Percentiles rank a stretch among this genome's conserved stretches.
phyloP scores from a whole-genome alignment of 495 filamentous ascomycete species.

The Aspergillus egyptiacus region DNA sequence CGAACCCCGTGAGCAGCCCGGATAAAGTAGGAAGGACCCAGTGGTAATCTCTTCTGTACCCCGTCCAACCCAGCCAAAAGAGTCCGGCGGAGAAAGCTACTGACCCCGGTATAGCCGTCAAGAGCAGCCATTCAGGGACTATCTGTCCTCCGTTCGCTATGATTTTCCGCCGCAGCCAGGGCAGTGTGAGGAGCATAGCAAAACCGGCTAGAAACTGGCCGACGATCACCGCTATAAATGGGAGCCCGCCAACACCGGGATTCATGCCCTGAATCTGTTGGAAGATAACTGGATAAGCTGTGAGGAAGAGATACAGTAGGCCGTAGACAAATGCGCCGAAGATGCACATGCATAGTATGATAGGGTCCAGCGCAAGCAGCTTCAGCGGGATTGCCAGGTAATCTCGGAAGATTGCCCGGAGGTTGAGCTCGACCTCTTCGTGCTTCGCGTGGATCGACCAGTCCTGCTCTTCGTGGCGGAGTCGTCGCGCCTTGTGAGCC shows the following conservation, averaged over 20 bases:
- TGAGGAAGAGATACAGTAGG: slow-evolving; percentile 54
- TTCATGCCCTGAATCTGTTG: slow-evolving; percentile 42
- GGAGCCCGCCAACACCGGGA: slow-evolving; percentile 48
- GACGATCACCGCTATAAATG: slow-evolving; percentile 50
- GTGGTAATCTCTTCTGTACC: slow-evolving; percentile 39
- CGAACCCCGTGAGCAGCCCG: slow-evolving; percentile 45
- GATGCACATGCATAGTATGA: slow-evolving; percentile 63
- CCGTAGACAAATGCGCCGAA: slow-evolving; percentile 55
- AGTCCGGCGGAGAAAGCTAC: slow-evolving; percentile 45
- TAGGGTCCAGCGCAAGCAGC: slow-evolving; percentile 71
- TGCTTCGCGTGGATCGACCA: slow-evolving; percentile 95
- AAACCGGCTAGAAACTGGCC: slow-evolving; percentile 47
- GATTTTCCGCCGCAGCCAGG: neutral
- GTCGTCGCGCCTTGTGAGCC: slow-evolving; percentile 66
- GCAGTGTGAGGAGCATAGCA: slow-evolving; percentile 21
- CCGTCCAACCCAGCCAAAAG: slow-evolving; percentile 57
- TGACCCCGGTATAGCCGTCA: slow-evolving; percentile 44
- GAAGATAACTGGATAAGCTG: slow-evolving; percentile 54
- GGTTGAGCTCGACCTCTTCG: slow-evolving; percentile 85
- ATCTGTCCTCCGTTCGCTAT: slow-evolving; percentile 40
- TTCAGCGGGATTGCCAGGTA: slow-evolving; percentile 35
- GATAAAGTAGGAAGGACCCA: slow-evolving; percentile 52
- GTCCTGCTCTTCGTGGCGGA: slow-evolving; percentile 78
- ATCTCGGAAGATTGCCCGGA: slow-evolving; percentile 49
- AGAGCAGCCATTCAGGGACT: slow-evolving; percentile 53